These are phyloP conservation scores for Tolypocladium cylindrosporum DNA, from an alignment of 2,329 filamentous ascomycete genomes.

Conservation along the genomic window DNA sequence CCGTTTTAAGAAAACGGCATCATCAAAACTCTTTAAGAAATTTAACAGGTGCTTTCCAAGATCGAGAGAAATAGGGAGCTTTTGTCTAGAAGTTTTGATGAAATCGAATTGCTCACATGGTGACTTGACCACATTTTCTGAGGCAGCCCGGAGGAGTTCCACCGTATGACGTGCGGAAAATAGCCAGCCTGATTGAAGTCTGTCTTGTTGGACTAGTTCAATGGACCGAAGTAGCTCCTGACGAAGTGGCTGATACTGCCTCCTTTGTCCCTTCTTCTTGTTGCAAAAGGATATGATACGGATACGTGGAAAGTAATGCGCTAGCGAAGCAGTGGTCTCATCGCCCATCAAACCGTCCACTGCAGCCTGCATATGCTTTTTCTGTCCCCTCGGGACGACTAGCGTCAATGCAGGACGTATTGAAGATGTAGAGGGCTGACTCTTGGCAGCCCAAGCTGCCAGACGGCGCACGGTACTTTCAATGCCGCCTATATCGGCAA, in stretches of 20 bases:
- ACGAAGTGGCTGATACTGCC: not conserved
- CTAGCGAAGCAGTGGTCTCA: not conserved
- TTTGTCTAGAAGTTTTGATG: not conserved
- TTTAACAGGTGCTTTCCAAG: not conserved
- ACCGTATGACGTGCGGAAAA: constrained; percentile 1
- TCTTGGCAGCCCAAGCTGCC: not conserved
- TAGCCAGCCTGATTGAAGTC: not conserved
- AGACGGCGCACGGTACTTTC: not conserved
- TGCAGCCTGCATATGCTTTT: not conserved
- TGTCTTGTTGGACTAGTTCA: not conserved
- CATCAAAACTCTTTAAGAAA: not conserved
- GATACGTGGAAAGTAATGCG: not conserved
- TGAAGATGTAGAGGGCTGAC: not conserved
- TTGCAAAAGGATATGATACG: not conserved
- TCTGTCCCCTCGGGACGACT: not conserved
- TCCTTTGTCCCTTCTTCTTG: not conserved
- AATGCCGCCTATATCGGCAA: constrained; percentile 2
- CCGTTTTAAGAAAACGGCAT: not conserved
- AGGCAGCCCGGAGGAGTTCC: not conserved
- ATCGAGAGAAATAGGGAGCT: not conserved
- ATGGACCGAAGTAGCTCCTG: not conserved
- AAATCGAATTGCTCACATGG: not conserved
- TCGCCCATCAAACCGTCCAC: not conserved
- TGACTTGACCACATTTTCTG: not conserved
- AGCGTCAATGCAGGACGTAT: not conserved